Conservation (phyloP, 441 rosid species). For the Brassica hybrid region DNA sequence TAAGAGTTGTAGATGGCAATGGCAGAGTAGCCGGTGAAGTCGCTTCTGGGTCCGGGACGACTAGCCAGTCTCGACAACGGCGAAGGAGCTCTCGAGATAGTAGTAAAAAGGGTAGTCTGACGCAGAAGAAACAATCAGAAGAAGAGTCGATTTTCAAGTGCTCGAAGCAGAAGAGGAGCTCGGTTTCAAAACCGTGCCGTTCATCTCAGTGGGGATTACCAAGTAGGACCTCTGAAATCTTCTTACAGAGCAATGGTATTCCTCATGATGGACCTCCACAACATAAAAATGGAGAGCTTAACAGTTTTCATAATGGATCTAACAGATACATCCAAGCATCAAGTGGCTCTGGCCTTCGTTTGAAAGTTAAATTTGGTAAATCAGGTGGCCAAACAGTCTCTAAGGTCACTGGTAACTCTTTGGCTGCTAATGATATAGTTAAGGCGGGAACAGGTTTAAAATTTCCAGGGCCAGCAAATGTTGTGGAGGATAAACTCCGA, state of each 20-base stretch:
- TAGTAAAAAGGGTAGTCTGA: slow-evolving; percentile 52
- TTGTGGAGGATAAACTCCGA: slow-evolving; percentile 44
- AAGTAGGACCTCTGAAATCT: slow-evolving; percentile 56
- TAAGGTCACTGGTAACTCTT: slow-evolving; percentile 48
- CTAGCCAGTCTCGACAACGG: slow-evolving; percentile 44
- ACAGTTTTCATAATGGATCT: slow-evolving; percentile 45
- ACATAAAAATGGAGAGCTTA: slow-evolving; percentile 48
- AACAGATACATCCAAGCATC: slow-evolving; percentile 47
- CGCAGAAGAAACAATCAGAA: slow-evolving; percentile 46
- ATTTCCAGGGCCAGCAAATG: slow-evolving; percentile 39
- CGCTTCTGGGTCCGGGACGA: slow-evolving; percentile 46
- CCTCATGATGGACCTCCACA: slow-evolving; percentile 47
- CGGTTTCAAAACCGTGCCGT: slow-evolving; percentile 64
- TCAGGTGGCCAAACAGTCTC: slow-evolving; percentile 51
- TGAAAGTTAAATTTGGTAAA: slow-evolving; percentile 85
- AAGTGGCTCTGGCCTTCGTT: slow-evolving; percentile 57
- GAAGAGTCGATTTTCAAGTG: slow-evolving; percentile 50
- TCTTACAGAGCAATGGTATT: slow-evolving; percentile 48
- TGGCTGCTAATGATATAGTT: slow-evolving; percentile 40
- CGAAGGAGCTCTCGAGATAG: slow-evolving; percentile 46
- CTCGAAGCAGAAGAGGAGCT: slow-evolving; percentile 76
- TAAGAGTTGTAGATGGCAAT: slow-evolving; percentile 42
- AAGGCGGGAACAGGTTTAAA: slow-evolving; percentile 43
- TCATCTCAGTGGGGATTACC: slow-evolving; percentile 73
- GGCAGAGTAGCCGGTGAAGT: slow-evolving; percentile 46